Base-by-base conservation (phyloP, 2,329 filamentous ascomycete species). In the Graphilbum fragrans region DNA sequence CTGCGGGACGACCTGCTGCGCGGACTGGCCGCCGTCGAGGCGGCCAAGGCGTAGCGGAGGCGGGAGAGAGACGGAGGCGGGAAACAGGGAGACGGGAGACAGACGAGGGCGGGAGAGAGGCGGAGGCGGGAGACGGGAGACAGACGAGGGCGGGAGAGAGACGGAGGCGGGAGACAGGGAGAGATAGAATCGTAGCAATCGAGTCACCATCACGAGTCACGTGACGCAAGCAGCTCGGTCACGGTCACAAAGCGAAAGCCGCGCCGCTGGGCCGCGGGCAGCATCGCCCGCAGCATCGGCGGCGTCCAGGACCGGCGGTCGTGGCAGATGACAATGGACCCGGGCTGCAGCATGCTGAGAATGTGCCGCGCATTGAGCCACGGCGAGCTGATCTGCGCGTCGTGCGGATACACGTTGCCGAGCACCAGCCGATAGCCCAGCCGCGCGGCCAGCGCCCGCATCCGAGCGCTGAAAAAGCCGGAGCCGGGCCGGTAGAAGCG, bases 361-460 rank as follows among this genome's bases (percentile, higher is more conserved):
- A 94, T 74, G 63, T 94, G 86, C 49, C 66, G 68, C 8, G 84
- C 80, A 60, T 94, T 94, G 40, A 87, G 50, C 48, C 66, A 63
- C 50, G 75, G 70, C 53, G 73, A 80, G 10, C 67, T 66, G 44
- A 94, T 80, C 66, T 93, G 86, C n/a, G 87, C 79, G 62, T 94
- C 87, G 62, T 94, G 86, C 5, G 87, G 87, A 60, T 93, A 94
- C 33, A 94, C 79, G 58, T 78, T 80, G 3, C 87, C 87, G 32
- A 94, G 63, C n/a, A 87, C 80, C 39, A 92, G 67, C 38, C 70
- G 67, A 58, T 86, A 88, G 4, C 78, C 80, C 46, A 86, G 55
- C 39, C 61, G 65, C 27, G 62, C 61, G 8, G 86, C 60, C 29
- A 81, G 55, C 27, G 61, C 58, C 18, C 82, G 67, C 77, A 94